phyloP scores from a whole-genome alignment of 495 filamentous ascomycete species.

The Aspergillus saccharolyticus region DNA sequence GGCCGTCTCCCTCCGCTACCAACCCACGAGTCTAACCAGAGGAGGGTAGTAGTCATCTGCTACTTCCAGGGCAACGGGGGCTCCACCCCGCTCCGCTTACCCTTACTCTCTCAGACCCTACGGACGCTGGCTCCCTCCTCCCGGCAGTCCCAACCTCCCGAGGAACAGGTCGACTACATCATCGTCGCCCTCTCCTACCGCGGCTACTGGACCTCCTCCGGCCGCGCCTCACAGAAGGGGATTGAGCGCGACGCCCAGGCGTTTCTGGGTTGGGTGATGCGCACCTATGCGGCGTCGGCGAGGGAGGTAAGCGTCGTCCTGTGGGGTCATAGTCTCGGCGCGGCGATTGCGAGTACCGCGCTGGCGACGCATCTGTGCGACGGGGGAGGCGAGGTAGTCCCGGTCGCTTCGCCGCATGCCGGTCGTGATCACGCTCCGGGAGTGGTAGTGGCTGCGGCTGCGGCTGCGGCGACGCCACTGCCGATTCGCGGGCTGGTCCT shows the following conservation, averaged over 20 bases:
- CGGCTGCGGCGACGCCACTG: no score
- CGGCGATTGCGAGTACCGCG: slow-evolving; percentile 47
- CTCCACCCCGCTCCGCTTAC: slow-evolving; percentile 63
- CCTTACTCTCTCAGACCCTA: slow-evolving; percentile 54
- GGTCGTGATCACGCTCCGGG: no score
- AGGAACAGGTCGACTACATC: slow-evolving; percentile 36
- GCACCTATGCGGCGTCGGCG: slow-evolving; percentile 26
- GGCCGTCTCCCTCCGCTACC: slow-evolving; percentile 23
- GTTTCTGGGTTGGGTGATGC: slow-evolving; percentile 50
- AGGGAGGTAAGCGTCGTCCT: slow-evolving; percentile 49
- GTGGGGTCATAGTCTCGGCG: slow-evolving; percentile 81
- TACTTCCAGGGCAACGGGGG: slow-evolving; percentile 41
- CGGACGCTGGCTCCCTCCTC: slow-evolving; percentile 11
- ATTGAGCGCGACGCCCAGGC: slow-evolving; percentile 61
- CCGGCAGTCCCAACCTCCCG: neutral
- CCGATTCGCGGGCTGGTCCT: slow-evolving; percentile 54
- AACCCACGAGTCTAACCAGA: no score
- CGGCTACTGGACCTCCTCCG: slow-evolving; percentile 74
- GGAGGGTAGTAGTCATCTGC: slow-evolving; percentile 29
- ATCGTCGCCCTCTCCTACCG: slow-evolving; percentile 67
- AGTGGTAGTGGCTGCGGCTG: no score
- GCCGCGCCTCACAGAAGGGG: slow-evolving; percentile 60
- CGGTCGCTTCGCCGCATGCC: no score
- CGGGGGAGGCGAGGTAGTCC: slow-evolving; percentile 19
- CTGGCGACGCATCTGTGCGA: slow-evolving; percentile 41